phyloP scores from a whole-genome alignment of 139 green algal genomes.

The Pseudopediastrum boryanum region DNA sequence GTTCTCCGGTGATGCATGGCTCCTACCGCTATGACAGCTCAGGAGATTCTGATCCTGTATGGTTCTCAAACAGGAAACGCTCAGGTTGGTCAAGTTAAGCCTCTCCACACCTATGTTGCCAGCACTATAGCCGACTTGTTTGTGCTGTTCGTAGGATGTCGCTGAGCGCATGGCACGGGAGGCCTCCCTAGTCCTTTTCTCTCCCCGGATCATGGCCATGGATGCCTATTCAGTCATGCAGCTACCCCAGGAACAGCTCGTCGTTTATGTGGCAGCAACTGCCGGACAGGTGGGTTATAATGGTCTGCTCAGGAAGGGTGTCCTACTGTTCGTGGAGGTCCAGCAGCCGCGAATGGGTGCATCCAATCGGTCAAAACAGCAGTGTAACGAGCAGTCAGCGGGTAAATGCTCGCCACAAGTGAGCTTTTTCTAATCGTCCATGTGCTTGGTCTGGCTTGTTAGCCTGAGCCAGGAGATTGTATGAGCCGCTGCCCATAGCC shows the following conservation, averaged over 20 bases:
- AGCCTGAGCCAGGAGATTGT: no score
- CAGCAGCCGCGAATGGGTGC: no score
- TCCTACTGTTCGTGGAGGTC: no score
- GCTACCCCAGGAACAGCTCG: conserved; percentile 62
- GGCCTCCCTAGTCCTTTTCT: conserved; percentile 55
- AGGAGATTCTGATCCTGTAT: conserved; percentile 90
- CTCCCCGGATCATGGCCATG: conserved; percentile 64
- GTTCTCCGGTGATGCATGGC: no score
- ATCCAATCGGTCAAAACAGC: no score
- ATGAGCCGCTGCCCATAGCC: no score
- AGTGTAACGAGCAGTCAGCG: no score
- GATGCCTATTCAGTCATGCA: conserved; percentile 68
- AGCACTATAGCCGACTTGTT: neutral
- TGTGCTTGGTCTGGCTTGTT: no score
- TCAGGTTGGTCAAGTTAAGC: conserved; percentile 51
- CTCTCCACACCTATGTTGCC: neutral
- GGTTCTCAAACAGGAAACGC: conserved; percentile 91
- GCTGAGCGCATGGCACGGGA: conserved; percentile 87
- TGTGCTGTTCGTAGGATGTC: conserved; percentile 73
- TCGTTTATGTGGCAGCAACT: conserved; percentile 85
- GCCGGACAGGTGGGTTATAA: conserved; percentile 73
- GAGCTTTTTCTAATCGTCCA: no score
- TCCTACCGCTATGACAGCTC: no score
- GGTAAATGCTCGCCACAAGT: no score
- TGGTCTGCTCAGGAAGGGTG: no score